Evolutionary conservation across 352 stramenopile species (phyloP), one percentile per base, ranked within the genome.

Genomic region (Globisporangium parvum): DNA sequence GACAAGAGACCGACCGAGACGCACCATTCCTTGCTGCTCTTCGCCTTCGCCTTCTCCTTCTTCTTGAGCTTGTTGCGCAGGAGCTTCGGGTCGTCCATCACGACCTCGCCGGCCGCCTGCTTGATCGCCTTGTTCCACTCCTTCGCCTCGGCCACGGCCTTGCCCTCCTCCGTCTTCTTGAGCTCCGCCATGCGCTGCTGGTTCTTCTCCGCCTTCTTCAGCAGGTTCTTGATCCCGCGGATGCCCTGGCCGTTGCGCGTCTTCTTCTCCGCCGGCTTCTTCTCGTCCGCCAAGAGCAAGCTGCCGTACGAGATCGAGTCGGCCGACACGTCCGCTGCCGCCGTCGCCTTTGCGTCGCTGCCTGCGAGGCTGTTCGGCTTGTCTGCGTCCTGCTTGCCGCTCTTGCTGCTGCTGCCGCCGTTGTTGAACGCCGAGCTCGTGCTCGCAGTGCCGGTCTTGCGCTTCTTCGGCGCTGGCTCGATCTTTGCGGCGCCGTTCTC

Each of bases 181-280:
- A 91, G 66, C 58, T 91, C 77, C 51, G 87, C 71, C 45, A 91
- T 78, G 24, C 78, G 76, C 57, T 86, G 69, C 49, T 82, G 77
- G 64, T 91, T 91, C 1, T 67, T 63, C 65, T 91, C 78, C 1
- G 81, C 81, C 70, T 91, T 91, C 63, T 91, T 88, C 47, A 91
- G 60, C 50, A 91, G 41, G 59, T 91, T 91, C 66, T 89, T 74
- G 60, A 91, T 88, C 17, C 74, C 73, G 47, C 74, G 74, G 4
- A 91, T 64, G 35, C 72, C 73, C 67, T 87, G 77, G 18, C 81
- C 78, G 52, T 91, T 86, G 26, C 81, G 81, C 5, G 78, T 91
- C 70, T 86, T 85, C n/a, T 70, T 70, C 47, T 75, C 62, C 53
- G 73, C 70, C 28, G 77, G 69, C 17, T 67, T 69, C 45, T 75